These are phyloP conservation scores for Trichoderma erinaceum DNA, from an alignment of 495 filamentous ascomycete species.

Conservation along the genomic window DNA sequence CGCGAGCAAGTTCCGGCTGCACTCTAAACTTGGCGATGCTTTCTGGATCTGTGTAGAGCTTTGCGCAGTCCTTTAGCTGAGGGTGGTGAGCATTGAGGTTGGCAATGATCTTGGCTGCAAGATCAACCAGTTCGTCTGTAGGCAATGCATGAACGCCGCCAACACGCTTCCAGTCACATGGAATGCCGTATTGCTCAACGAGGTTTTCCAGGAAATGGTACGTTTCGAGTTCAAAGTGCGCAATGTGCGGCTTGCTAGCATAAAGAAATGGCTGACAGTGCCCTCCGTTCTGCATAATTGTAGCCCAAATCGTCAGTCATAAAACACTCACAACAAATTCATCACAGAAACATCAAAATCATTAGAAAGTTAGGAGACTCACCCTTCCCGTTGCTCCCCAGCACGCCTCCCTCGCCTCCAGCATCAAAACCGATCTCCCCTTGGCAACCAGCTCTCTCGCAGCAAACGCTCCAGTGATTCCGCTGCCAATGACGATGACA, in stretches of 20 bases:
- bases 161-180: conserved; percentile 55
- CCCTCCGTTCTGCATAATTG: conserved; percentile 56
- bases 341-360: neutral
- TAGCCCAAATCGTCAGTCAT: neutral
- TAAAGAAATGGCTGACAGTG: conserved; percentile 65
- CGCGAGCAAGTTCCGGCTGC: conserved; percentile 29
- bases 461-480: conserved; percentile 63
- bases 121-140: conserved; percentile 38
- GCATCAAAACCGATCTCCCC: conserved; percentile 52
- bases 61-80: conserved; percentile 37
- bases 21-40: conserved; percentile 31
- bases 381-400: conserved; percentile 75
- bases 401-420: conserved; percentile 74
- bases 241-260: conserved; percentile 42
- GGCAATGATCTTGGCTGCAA: conserved; percentile 37
- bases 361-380: conserved; percentile 21
- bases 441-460: conserved; percentile 52
- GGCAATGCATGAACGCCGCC: conserved; percentile 52
- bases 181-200: conserved; percentile 45
- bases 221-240: conserved; percentile 59
- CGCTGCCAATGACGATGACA: conserved; percentile 63
- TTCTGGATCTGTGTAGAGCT: conserved; percentile 27
- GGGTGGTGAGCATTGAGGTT: conserved; percentile 44
- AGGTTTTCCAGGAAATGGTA: conserved; percentile 46
- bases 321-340: neutral